Percentiles rank a stretch among this genome's conserved stretches.
phyloP scores from a whole-genome alignment of 768 basidiomycete genomes.

The Calvatia gigantea region DNA sequence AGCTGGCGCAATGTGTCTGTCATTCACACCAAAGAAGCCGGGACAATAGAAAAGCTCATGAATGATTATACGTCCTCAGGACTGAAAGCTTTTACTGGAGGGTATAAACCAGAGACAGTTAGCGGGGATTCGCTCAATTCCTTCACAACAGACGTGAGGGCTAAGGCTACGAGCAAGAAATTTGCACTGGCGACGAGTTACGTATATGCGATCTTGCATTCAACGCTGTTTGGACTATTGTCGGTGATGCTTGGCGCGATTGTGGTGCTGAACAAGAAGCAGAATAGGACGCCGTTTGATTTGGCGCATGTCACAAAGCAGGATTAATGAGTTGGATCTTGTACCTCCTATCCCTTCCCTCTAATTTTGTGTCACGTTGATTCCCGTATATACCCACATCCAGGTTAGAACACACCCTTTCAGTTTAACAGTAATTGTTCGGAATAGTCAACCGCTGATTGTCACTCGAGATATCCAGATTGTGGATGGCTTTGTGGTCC shows the following conservation, averaged over 20 bases:
- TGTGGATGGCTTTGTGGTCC: too few species aligned
- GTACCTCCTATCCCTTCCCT: neutral
- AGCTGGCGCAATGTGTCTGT: neutral
- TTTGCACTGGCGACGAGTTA: constrained; percentile 1
- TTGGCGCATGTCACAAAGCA: neutral
- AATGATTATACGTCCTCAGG: neutral
- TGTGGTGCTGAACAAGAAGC: neutral
- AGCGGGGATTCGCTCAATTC: too few species aligned
- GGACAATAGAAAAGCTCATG: neutral
- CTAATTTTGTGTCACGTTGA: too few species aligned
- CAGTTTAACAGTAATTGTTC: too few species aligned
- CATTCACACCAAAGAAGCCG: neutral
- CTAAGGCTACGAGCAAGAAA: neutral
- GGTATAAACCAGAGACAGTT: neutral
- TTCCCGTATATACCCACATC: too few species aligned
- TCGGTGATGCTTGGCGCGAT: neutral
- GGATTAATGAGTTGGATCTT: too few species aligned
- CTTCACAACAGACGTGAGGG: neutral
- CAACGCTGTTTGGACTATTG: neutral
- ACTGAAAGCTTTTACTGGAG: constrained; percentile 1
- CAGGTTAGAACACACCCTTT: too few species aligned
- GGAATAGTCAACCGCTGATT: too few species aligned
- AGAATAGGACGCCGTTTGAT: neutral
- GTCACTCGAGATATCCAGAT: too few species aligned
- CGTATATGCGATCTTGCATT: neutral